A percentile compares a stretch with the other conserved stretches of the same genome.
phyloP scores from a whole-genome alignment of 2,329 filamentous ascomycete species.

The Ophiostoma triangulosporum region DNA sequence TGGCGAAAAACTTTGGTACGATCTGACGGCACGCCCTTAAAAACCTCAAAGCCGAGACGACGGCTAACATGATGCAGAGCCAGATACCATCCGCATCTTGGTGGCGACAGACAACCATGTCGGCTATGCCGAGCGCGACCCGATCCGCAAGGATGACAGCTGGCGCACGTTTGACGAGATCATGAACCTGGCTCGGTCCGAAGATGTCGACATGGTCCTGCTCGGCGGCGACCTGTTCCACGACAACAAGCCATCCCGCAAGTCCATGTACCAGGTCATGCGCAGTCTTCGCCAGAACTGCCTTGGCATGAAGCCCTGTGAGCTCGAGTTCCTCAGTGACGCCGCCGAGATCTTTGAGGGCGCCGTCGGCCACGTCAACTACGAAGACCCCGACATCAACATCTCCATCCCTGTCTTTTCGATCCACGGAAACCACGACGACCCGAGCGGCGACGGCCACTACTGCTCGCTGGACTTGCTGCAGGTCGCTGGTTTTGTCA shows the following conservation, averaged over 20 bases:
- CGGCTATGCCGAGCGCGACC: constrained; percentile 85
- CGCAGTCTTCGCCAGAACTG: constrained; percentile 85
- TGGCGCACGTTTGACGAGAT: constrained; percentile 95
- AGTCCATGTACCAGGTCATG: constrained; percentile 97
- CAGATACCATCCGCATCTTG: constrained; percentile 88
- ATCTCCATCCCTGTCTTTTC: constrained; percentile 95
- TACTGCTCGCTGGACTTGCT: constrained; percentile 82
- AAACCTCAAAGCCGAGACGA: neutral
- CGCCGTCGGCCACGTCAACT: constrained; percentile 89
- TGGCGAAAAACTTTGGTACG: neutral
- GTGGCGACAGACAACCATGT: constrained; percentile 97
- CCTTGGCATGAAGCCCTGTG: constrained; percentile 86
- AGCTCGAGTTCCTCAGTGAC: constrained; percentile 88
- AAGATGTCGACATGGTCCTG: constrained; percentile 90
- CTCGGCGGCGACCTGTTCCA: constrained; percentile 93
- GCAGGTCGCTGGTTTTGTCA: constrained; percentile 80
- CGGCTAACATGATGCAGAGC: constrained; percentile 22
- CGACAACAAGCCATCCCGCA: constrained; percentile 92
- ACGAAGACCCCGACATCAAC: constrained; percentile 95
- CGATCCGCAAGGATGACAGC: constrained; percentile 90
- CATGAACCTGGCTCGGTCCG: constrained; percentile 71
- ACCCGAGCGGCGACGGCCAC: constrained; percentile 91
- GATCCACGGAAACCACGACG: constrained; percentile 96
- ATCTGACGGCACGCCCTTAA: no score
- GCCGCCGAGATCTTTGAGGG: constrained; percentile 82